These are phyloP conservation scores for Diospyros kaki DNA, from an alignment of 148 eudicot genomes.

Conservation along the genomic window DNA sequence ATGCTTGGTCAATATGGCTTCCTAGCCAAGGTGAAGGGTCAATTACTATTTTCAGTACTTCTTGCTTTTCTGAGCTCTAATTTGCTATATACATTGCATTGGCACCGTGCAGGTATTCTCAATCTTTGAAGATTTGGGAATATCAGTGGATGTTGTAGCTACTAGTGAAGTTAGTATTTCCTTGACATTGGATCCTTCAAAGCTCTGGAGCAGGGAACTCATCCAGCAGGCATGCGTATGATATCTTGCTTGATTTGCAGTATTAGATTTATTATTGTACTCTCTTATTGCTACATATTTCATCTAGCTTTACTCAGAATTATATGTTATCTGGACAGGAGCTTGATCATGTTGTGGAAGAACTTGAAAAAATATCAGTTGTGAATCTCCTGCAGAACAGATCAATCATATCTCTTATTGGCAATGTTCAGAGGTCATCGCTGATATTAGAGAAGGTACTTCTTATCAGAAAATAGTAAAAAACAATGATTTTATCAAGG, in stretches of 20 bases:
- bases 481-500: too few relatives aligned
- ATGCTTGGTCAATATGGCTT: conserved; percentile 98
- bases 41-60: conserved; percentile 4
- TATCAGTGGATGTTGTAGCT: conserved; percentile 97
- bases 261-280: neutral
- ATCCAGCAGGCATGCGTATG: conserved; percentile 96
- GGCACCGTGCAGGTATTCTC: conserved; percentile 67
- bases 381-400: conserved; percentile 76
- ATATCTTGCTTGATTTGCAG: conserved; percentile 14
- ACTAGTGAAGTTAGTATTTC: conserved; percentile 99
- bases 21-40: conserved; percentile 68
- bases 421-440: conserved; percentile 91
- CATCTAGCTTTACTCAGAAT: neutral
- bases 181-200: conserved; percentile 90
- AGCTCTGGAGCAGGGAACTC: conserved; percentile 97
- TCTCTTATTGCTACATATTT: conserved; percentile 2
- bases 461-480: too few relatives aligned
- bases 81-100: neutral
- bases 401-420: conserved; percentile 89
- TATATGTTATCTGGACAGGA: conserved; percentile 41
- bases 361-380: conserved; percentile 87
- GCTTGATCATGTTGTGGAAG: conserved; percentile 80
- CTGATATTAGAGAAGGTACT: conserved; percentile 78
- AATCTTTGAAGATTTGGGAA: conserved; percentile 82
- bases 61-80: conserved; percentile 6